Evolutionary conservation across 2,329 filamentous ascomycete species (phyloP).

Genomic region (Trichoderma gracile): DNA sequence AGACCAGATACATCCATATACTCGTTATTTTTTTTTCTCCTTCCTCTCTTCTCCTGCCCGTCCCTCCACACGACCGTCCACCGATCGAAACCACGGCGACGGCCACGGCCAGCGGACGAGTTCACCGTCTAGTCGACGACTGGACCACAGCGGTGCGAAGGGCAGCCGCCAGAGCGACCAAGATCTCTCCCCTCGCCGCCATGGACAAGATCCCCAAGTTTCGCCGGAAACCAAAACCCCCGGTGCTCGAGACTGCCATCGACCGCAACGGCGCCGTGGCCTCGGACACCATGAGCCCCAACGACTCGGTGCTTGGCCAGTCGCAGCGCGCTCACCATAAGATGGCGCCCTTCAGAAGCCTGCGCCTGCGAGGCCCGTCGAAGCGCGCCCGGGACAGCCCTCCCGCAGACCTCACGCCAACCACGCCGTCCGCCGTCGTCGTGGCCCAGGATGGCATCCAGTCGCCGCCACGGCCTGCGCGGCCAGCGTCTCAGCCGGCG

Average conservation of each 20-base stretch:
- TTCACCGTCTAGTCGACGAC: conserved; percentile 66
- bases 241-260: conserved; percentile 45
- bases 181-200: conserved; percentile 20
- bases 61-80: conserved; percentile 27
- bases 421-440: conserved; percentile 36
- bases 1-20: conserved; percentile 4
- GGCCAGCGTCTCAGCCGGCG: conserved; percentile 6
- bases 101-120: neutral
- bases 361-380: conserved; percentile 47
- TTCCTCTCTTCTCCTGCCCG: neutral
- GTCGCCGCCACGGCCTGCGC: conserved; percentile 14
- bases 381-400: conserved; percentile 51
- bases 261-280: conserved; percentile 38
- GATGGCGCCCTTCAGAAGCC: conserved; percentile 46
- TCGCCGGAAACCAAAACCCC: conserved; percentile 47
- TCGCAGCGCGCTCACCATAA: conserved; percentile 31
- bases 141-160: conserved; percentile 25
- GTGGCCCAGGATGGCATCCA: conserved; percentile 42
- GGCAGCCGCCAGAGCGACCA: conserved; percentile 38
- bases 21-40: neutral
- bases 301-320: conserved; percentile 32
- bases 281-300: conserved; percentile 31
- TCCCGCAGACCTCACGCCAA: conserved; percentile 36
- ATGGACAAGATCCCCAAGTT: conserved; percentile 49
- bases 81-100: conserved; percentile 5